phyloP scores from a whole-genome alignment of 1,284 basidiomycete species.

The Ceraceosorus bombacis region DNA sequence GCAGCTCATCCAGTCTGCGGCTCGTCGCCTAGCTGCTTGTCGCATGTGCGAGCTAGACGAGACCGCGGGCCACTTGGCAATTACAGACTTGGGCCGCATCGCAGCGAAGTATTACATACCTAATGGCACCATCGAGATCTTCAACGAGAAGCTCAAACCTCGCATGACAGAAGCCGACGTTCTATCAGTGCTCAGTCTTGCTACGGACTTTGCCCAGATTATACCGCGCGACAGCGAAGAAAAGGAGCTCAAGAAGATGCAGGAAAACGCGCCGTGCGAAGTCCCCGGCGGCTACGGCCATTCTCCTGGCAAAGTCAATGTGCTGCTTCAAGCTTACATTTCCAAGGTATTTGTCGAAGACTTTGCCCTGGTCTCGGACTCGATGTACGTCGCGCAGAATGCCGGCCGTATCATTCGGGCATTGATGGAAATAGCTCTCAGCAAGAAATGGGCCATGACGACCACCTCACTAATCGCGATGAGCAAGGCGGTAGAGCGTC shows the following conservation, averaged over 20 bases:
- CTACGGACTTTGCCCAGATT: conserved; percentile 95
- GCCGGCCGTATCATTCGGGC: conserved; percentile 88
- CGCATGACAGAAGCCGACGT: conserved; percentile 92
- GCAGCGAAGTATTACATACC: conserved; percentile 95
- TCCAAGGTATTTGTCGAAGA: conserved; percentile 76
- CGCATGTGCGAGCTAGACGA: conserved; percentile 78
- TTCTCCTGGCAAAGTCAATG: conserved; percentile 86
- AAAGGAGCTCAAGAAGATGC: conserved; percentile 69
- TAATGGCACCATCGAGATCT: conserved; percentile 76
- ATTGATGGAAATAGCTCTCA: conserved; percentile 85
- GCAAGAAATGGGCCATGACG: conserved; percentile 79
- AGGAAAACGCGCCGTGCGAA: conserved; percentile 54
- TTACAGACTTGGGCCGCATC: conserved; percentile 84
- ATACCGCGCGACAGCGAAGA: conserved; percentile 84
- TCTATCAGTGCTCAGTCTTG: conserved; percentile 74
- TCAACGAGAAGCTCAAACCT: conserved; percentile 72
- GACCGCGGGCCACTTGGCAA: conserved; percentile 59
- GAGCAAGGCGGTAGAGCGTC: conserved; percentile 65
- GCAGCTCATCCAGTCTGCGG: conserved; percentile 65
- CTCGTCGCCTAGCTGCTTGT: conserved; percentile 63
- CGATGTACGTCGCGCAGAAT: conserved; percentile 72
- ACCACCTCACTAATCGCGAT: conserved; percentile 76
- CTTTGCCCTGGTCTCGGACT: conserved; percentile 93
- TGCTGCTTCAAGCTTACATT: conserved; percentile 85
- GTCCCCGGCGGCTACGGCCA: conserved; percentile 66